A percentile compares a stretch with the other conserved stretches of the same genome.
These are phyloP conservation scores for Penicillium sp. DNA, from an alignment of 2,329 filamentous ascomycete genomes.

Conservation along the genomic window DNA sequence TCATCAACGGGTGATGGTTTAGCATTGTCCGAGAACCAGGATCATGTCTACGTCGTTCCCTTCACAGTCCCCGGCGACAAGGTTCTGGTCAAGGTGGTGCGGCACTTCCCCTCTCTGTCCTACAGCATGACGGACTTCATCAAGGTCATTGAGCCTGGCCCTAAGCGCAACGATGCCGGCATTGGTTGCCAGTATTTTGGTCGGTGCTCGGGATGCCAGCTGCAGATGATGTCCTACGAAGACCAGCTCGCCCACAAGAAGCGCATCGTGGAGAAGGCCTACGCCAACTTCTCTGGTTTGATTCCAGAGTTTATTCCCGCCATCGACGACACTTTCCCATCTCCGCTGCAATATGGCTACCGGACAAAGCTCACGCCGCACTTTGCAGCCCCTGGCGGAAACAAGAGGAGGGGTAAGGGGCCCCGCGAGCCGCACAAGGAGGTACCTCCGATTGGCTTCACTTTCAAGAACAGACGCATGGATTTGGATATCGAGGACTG, in stretches of 20 bases:
- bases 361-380: slow-evolving; percentile 95
- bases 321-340: slow-evolving; percentile 76
- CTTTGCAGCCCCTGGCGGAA: slow-evolving; percentile 57
- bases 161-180: slow-evolving; percentile 65
- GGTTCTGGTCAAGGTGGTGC: slow-evolving; percentile 68
- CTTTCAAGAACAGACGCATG: slow-evolving; percentile 66
- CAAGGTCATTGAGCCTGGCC: slow-evolving; percentile 63
- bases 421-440: slow-evolving; percentile 45
- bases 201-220: slow-evolving; percentile 83
- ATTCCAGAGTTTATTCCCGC: slow-evolving; percentile 64
- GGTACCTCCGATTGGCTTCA: slow-evolving; percentile 79
- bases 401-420: slow-evolving; percentile 38
- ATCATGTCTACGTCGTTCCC: slow-evolving; percentile 73
- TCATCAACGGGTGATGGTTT: slow-evolving; percentile 90
- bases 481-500: slow-evolving; percentile 96
- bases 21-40: slow-evolving; percentile 58
- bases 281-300: slow-evolving; percentile 78
- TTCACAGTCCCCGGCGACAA: slow-evolving; percentile 80
- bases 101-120: slow-evolving; percentile 55
- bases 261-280: slow-evolving; percentile 81
- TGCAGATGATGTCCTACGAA: slow-evolving; percentile 88
- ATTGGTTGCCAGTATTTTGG: slow-evolving; percentile 80
- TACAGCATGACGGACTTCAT: slow-evolving; percentile 77
- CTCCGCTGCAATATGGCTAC: slow-evolving; percentile 84
- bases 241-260: slow-evolving; percentile 80